Percentiles rank a stretch among this genome's conserved stretches.
Conservation (phyloP, 805 yeast genomes). For the Metschnikowia orientalis region DNA sequence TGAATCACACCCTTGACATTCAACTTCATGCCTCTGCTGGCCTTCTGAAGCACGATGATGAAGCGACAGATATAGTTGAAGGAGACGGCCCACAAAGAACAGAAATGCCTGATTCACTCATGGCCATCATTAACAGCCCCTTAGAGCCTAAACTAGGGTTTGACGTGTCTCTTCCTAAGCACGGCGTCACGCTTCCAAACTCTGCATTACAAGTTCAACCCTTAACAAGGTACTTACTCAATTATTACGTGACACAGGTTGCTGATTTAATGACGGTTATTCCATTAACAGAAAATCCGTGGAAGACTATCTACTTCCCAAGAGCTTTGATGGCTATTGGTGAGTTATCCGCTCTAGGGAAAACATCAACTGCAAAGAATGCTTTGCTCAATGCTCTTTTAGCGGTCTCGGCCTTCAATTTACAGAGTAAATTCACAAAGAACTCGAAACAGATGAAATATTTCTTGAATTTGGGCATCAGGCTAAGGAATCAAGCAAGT, state of each 20-base stretch:
- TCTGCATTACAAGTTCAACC: conserved; percentile 65
- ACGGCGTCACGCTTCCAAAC: conserved; percentile 42
- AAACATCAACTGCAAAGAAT: conserved; percentile 69
- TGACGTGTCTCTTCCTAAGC: conserved; percentile 30
- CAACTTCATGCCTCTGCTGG: conserved; percentile 39
- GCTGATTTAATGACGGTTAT: conserved; percentile 77
- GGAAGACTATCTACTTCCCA: conserved; percentile 85
- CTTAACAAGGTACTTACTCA: conserved; percentile 64
- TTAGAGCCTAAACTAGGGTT: conserved; percentile 41
- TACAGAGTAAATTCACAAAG: conserved; percentile 66
- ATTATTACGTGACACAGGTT: conserved; percentile 68
- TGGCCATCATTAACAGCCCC: conserved; percentile 43
- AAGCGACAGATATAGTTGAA: conserved; percentile 31
- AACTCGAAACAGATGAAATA: conserved; percentile 64
- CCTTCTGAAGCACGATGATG: conserved; percentile 24
- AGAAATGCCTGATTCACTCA: conserved; percentile 50
- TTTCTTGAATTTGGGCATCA: conserved; percentile 68
- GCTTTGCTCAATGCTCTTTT: conserved; percentile 73
- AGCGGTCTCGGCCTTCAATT: conserved; percentile 77
- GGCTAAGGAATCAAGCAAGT: conserved; percentile 70
- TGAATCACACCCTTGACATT: conserved; percentile 36
- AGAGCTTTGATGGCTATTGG: conserved; percentile 79
- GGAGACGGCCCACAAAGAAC: conserved; percentile 32
- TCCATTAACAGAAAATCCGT: conserved; percentile 71
- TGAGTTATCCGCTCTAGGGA: conserved; percentile 69